A percentile compares a stretch with the other conserved stretches of the same genome.
phyloP scores from a whole-genome alignment of 495 filamentous ascomycete species.

The Xylaria nigripes region DNA sequence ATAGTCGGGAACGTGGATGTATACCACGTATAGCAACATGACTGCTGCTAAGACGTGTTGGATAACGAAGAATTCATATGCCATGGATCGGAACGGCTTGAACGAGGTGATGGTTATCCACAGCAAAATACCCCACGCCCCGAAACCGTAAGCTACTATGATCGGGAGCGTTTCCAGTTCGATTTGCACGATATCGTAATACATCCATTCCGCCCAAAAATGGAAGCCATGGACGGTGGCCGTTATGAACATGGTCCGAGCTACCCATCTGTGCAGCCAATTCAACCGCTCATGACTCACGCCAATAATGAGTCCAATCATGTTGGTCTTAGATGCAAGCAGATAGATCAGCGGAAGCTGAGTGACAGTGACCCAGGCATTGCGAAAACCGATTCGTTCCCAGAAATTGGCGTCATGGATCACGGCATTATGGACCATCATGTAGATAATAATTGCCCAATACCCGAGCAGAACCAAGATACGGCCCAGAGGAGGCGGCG shows the following conservation, averaged over 20 bases:
- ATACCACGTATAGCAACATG: constrained; percentile 59
- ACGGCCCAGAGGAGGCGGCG: constrained; percentile 50
- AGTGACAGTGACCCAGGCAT: constrained; percentile 66
- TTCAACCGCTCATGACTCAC: constrained; percentile 68
- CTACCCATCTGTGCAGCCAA: constrained; percentile 78
- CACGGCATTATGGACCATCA: constrained; percentile 44
- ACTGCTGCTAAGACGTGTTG: constrained; percentile 66
- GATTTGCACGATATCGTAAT: constrained; percentile 51
- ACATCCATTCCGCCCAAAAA: constrained; percentile 61
- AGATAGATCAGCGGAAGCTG: constrained; percentile 78
- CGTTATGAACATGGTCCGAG: constrained; percentile 65
- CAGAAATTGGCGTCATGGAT: constrained; percentile 40
- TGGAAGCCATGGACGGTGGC: constrained; percentile 66
- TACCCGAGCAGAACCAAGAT: constrained; percentile 47
- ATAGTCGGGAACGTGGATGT: constrained; percentile 53
- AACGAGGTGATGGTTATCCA: constrained; percentile 65
- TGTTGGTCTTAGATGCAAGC: constrained; percentile 68
- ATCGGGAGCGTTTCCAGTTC: constrained; percentile 52
- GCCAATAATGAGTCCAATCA: constrained; percentile 60
- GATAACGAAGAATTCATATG: constrained; percentile 75
- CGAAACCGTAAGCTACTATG: constrained; percentile 60
- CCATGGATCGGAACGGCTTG: constrained; percentile 56
- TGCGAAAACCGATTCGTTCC: constrained; percentile 68
- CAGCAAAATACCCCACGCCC: constrained; percentile 62
- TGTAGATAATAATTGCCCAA: constrained; percentile 49